phyloP scores from a whole-genome alignment of 2,329 filamentous ascomycete genomes.

The Xylariales sp. region DNA sequence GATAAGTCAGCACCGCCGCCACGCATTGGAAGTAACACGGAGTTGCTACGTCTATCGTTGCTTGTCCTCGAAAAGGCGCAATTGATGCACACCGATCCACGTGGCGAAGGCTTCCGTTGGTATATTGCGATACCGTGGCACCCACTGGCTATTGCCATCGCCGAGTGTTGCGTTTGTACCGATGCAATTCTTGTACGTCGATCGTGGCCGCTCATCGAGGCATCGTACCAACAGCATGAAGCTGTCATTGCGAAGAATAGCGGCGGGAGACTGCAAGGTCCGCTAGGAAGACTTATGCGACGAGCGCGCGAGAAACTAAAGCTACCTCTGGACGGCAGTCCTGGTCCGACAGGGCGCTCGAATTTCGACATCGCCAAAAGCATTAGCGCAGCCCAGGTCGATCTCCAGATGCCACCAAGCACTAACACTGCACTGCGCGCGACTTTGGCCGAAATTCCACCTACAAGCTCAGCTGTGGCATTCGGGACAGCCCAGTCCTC shows the following conservation, averaged over 20 bases:
- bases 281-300: conserved; percentile 14
- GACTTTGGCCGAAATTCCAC: no score
- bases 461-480: no score
- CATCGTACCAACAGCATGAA: conserved; percentile 14
- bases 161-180: conserved; percentile 22
- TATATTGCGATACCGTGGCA: conserved; percentile 23
- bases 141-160: conserved; percentile 21
- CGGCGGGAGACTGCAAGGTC: conserved; percentile 12
- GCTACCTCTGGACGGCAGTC: no score
- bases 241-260: conserved; percentile 8
- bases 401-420: no score
- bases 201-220: conserved; percentile 24
- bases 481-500: no score
- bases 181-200: conserved; percentile 15
- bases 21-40: conserved; percentile 1
- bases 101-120: conserved; percentile 27
- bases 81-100: conserved; percentile 22
- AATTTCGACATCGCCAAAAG: no score
- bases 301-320: conserved; percentile 5
- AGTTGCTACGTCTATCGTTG: conserved; percentile 13
- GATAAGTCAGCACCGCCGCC: conserved; percentile 1
- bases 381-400: no score
- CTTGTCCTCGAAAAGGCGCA: conserved; percentile 20
- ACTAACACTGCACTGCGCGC: no score
- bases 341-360: no score